Percentiles rank a stretch among this genome's conserved stretches.
Conservation (phyloP, 2,329 filamentous ascomycete genomes). For the Alternaria sp. region DNA sequence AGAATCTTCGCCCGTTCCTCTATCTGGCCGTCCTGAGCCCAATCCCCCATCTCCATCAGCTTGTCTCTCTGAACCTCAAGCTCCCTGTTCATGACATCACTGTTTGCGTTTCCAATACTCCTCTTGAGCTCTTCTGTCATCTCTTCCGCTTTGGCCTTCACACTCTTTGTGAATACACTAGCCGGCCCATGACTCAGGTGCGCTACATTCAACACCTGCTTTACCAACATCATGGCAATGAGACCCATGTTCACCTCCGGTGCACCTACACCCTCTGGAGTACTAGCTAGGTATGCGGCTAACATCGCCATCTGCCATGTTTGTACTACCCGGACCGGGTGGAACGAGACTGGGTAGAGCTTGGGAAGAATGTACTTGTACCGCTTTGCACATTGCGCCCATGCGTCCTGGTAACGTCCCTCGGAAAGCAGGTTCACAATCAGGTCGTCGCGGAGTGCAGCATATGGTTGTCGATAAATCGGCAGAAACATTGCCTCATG, state of each 20-base stretch:
- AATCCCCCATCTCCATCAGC: slow-evolving; percentile 41
- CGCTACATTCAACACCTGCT: slow-evolving; percentile 50
- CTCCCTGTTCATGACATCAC: slow-evolving; percentile 27
- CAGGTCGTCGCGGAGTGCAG: slow-evolving; percentile 61
- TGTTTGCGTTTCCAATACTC: slow-evolving; percentile 30
- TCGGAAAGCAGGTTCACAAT: slow-evolving; percentile 56
- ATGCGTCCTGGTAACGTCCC: slow-evolving; percentile 55
- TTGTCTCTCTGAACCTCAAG: slow-evolving; percentile 36
- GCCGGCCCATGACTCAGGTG: slow-evolving; percentile 52
- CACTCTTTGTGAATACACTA: slow-evolving; percentile 50
- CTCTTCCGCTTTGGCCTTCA: slow-evolving; percentile 48
- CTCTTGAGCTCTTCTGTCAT: slow-evolving; percentile 29
- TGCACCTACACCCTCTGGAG: slow-evolving; percentile 31
- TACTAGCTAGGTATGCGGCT: slow-evolving; percentile 39
- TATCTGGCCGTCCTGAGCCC: slow-evolving; percentile 13
- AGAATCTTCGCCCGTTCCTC: neutral
- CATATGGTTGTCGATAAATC: slow-evolving; percentile 61
- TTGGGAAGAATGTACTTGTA: slow-evolving; percentile 60
- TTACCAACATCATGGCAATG: slow-evolving; percentile 52
- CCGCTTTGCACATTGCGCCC: slow-evolving; percentile 59
- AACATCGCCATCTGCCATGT: slow-evolving; percentile 51
- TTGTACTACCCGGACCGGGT: slow-evolving; percentile 63
- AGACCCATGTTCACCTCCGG: slow-evolving; percentile 51
- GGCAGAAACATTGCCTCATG: slow-evolving; percentile 53
- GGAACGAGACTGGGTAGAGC: slow-evolving; percentile 56